Evolutionary conservation across 2,329 filamentous ascomycete genomes (phyloP).

Genomic region (Dichotomopilus funicola): DNA sequence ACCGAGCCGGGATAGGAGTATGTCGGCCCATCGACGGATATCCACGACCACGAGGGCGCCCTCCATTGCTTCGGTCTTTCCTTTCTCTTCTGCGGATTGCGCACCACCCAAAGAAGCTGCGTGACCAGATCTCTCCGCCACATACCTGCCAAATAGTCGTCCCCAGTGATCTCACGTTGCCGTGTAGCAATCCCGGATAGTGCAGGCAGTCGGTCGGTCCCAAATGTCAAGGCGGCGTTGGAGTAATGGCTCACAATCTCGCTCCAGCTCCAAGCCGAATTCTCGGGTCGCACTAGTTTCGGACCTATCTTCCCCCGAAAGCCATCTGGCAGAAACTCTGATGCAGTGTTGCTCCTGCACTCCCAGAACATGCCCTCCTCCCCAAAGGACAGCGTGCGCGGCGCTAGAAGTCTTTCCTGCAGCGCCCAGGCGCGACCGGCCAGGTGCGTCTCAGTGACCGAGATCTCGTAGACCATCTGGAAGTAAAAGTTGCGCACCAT

Average conservation of each 20-base stretch:
- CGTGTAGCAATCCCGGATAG: background rate
- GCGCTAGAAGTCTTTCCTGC: constrained; percentile 13
- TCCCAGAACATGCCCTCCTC: background rate
- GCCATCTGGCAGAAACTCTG: background rate
- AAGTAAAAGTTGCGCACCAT: background rate
- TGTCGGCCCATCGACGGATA: background rate
- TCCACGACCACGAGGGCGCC: background rate
- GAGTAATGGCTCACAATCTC: background rate
- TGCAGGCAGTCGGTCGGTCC: background rate
- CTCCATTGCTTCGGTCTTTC: background rate
- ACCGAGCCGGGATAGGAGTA: too few species aligned
- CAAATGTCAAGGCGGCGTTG: background rate
- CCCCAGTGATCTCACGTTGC: background rate
- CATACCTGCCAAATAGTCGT: background rate
- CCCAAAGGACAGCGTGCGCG: constrained; percentile 2
- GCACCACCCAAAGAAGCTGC: background rate
- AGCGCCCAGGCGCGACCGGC: constrained; percentile 13
- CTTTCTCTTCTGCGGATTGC: background rate
- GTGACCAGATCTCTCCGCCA: background rate
- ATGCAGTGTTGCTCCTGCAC: background rate
- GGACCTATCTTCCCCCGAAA: background rate
- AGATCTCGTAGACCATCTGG: background rate
- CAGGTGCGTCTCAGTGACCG: background rate
- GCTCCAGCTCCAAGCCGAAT: background rate
- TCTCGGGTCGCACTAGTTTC: background rate